Conservation (phyloP, 257 asterid genomes). For the Sherardia arvensis region DNA sequence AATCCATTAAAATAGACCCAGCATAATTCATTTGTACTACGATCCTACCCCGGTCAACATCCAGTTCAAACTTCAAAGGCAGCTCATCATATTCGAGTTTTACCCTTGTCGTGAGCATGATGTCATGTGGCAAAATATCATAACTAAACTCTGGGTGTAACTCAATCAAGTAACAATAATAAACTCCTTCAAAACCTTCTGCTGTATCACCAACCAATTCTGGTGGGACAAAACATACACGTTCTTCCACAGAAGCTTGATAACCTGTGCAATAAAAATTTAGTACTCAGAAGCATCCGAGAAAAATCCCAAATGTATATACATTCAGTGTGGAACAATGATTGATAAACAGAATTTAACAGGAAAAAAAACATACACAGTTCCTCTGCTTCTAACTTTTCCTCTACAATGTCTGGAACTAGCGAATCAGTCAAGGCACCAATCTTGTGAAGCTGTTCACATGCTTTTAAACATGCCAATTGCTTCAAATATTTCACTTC, state of each 20-base stretch:
- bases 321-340: background rate
- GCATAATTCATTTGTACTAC: constrained; percentile 18
- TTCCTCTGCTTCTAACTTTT: constrained; percentile 37
- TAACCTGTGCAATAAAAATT: constrained; percentile 22
- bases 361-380: constrained; percentile 27
- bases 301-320: background rate
- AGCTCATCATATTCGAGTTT: constrained; percentile 37
- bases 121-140: constrained; percentile 32
- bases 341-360: background rate
- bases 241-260: constrained; percentile 30
- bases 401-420: constrained; percentile 63
- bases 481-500: constrained; percentile 38
- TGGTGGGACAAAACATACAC: constrained; percentile 36
- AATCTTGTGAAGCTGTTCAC: constrained; percentile 65
- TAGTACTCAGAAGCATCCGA: background rate
- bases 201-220: constrained; percentile 40
- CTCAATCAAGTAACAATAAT: constrained; percentile 43
- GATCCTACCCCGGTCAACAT: constrained; percentile 40
- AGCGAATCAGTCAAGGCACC: constrained; percentile 61
- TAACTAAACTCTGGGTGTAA: constrained; percentile 24
- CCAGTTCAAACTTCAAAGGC: constrained; percentile 28
- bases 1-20: constrained; percentile 24
- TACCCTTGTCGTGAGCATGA: constrained; percentile 42
- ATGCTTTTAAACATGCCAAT: constrained; percentile 76
- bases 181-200: constrained; percentile 15